Conservation (phyloP, 2,329 filamentous ascomycete species). For the Talaromyces sp. region DNA sequence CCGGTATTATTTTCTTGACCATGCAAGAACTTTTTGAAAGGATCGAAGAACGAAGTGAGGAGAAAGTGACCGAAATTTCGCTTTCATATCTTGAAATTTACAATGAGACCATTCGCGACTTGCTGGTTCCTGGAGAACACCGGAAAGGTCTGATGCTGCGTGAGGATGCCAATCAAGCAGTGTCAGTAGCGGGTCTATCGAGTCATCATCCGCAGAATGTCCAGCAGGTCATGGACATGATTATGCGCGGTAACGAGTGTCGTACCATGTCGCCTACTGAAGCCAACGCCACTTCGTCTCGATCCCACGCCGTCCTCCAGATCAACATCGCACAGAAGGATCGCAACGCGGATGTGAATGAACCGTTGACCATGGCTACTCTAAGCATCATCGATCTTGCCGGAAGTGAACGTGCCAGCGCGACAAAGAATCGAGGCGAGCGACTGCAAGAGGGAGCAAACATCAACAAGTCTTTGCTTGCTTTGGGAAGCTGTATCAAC, state of each 20-base stretch:
- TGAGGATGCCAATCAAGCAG: constrained; percentile 89
- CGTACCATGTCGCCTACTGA: constrained; percentile 95
- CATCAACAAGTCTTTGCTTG: constrained; percentile 97
- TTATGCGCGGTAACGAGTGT: constrained; percentile 88
- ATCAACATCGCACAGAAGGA: constrained; percentile 96
- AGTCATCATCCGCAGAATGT: constrained; percentile 90
- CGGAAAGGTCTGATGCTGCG: constrained; percentile 85
- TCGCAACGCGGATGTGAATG: constrained; percentile 84
- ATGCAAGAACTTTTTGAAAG: constrained; percentile 99
- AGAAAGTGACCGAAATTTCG: constrained; percentile 85
- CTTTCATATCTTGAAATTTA: constrained; percentile 98
- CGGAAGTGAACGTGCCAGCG: constrained; percentile 91
- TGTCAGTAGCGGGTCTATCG: constrained; percentile 84
- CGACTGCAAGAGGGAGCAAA: constrained; percentile 90
- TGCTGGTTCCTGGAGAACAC: constrained; percentile 79
- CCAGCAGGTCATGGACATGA: constrained; percentile 98
- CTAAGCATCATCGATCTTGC: constrained; percentile 97
- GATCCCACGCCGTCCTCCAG: constrained; percentile 94
- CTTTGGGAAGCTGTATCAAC: constrained; percentile 95
- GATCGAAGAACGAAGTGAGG: constrained; percentile 78
- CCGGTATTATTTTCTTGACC: constrained; percentile 96
- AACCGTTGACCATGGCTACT: constrained; percentile 97
- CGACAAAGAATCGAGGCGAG: constrained; percentile 93
- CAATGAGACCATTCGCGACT: constrained; percentile 95
- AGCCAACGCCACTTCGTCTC: constrained; percentile 94